Base-by-base conservation (phyloP, 768 basidiomycete species). In the Goffeauzyma gilvescens region DNA sequence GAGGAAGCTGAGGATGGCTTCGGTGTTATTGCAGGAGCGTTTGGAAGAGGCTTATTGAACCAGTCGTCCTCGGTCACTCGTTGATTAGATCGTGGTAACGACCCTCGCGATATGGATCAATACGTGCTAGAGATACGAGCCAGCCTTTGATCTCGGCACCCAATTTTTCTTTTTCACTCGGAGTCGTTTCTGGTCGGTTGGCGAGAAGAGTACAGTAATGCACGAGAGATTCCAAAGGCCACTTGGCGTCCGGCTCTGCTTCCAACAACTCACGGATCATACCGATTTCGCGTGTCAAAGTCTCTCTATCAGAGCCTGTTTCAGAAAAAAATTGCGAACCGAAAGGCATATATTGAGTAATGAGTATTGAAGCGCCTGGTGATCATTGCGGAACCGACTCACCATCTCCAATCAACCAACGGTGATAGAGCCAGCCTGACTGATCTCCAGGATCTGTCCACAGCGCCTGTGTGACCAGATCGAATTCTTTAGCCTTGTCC, bases 401-500 rank as follows among this genome's bases (percentile, higher is more conserved):
- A 79, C 87, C 79, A 49, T 72, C 63, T 6, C 84, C 85, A 40
- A 95, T 73, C 2, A 98, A 70, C 87, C 90, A 96, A n/a, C 87
- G 75, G 56, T 96, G 93, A 61, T 96, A 98, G 44, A 98, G 75
- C 93, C 93, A 98, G 1, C 83, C 85, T 47, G 84, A 86, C 62
- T 96, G 90, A 62, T 96, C 90, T 33, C 76, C 75, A 3, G 93
- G 93, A 55, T 95, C 89, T 0, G 89, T 93, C 65, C 87, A 98
- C 67, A 96, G 74, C 1, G 90, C 93, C 55, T 90, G 86, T 53
- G 76, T 73, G 12, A 95, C 78, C 6, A 96, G 70, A 30, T 87
- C 84, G 57, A 90, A 86, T 58, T 98, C 93, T 18, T 18, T 15
- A 4, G 6, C n/a, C 18, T 24, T 15, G 35, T 73, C 55, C 48